Evolutionary conservation across 805 yeast species (phyloP).

Genomic region (Saturnispora mendoncae): DNA sequence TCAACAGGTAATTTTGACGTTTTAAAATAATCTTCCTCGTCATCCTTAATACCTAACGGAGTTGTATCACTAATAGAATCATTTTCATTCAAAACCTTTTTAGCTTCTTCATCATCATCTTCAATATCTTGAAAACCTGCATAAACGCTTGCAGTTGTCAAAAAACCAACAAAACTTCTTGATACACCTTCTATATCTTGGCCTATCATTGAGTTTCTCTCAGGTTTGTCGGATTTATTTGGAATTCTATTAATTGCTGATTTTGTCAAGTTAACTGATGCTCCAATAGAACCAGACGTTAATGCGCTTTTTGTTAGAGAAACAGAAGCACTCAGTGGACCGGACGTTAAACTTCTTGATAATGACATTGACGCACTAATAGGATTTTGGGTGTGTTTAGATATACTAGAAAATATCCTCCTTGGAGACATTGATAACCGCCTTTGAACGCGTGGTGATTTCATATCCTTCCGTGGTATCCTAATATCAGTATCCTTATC

Average conservation of each 20-base stretch:
- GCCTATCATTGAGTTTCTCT: constrained; percentile 2
- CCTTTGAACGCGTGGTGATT: neutral
- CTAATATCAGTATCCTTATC: neutral
- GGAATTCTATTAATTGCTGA: neutral
- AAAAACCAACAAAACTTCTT: constrained; percentile 43
- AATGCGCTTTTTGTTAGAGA: constrained; percentile 2
- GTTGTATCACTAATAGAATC: constrained; percentile 4
- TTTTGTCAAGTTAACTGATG: neutral
- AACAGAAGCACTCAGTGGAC: neutral
- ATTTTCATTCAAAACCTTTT: constrained; percentile 8
- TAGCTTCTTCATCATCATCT: constrained; percentile 25
- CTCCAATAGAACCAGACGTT: neutral
- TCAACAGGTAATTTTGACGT: neutral
- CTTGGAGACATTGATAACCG: constrained; percentile 22
- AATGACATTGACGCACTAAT: neutral
- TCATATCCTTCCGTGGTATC: neutral
- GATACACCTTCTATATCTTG: constrained; percentile 34
- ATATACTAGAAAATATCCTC: constrained; percentile 17
- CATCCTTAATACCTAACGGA: neutral
- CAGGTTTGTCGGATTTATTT: neutral
- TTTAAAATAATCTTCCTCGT: neutral
- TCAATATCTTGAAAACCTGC: constrained; percentile 32
- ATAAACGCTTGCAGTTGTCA: constrained; percentile 50
- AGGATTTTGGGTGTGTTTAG: constrained; percentile 15
- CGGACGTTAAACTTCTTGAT: neutral